Base-by-base conservation (phyloP, 371 early-diverging fungal species). In the Mortierella polycephala region DNA sequence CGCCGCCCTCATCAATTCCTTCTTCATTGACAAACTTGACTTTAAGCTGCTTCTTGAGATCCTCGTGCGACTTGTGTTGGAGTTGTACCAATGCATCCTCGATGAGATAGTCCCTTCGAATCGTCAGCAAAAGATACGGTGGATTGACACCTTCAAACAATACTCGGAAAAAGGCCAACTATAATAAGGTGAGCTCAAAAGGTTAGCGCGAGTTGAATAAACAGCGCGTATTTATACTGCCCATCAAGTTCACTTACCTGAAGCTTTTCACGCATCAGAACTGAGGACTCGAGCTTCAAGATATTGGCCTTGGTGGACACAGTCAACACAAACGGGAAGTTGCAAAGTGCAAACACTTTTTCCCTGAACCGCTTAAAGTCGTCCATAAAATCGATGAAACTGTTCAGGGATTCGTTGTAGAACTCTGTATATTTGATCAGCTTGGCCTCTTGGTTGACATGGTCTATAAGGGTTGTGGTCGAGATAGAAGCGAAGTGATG, bases 1-100 rank as follows among this genome's bases (percentile, higher is more conserved):
- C 93, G 40, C 98, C 97, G 54, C 98, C 98, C 81, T 95, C 92
- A 70, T 98, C 98, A 71, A 91, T 91, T 41, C 93, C 90, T 76
- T 93, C 93, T 69, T 98, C 98, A 21, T 94, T 94, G 9, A 95
- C 88, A 86, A 97, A 96, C 58, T 93, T 88, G 45, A 96, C 93
- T 20, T 92, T 90, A n/a, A 98, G 86, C 69, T 92, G 95, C 69
- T 95, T 93, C 67, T 95, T 93, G 45, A 97, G 85, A 67, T 97
- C 97, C 74, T 79, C 79, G 30, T 91, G 84, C 7, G 92, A 84
- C 74, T 95, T 94, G 70, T 83, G 83, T 55, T 88, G 90, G 58
- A 94, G 85, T 83, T 95, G 90, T 40, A 82, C 89, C 30, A 97
- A 74, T 7, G 96, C 92, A 71, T 97, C 98, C 12, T 95, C 90